Evolutionary conservation across 2,329 filamentous ascomycete species (phyloP).

Genomic region (Aspergillus calidoustus): DNA sequence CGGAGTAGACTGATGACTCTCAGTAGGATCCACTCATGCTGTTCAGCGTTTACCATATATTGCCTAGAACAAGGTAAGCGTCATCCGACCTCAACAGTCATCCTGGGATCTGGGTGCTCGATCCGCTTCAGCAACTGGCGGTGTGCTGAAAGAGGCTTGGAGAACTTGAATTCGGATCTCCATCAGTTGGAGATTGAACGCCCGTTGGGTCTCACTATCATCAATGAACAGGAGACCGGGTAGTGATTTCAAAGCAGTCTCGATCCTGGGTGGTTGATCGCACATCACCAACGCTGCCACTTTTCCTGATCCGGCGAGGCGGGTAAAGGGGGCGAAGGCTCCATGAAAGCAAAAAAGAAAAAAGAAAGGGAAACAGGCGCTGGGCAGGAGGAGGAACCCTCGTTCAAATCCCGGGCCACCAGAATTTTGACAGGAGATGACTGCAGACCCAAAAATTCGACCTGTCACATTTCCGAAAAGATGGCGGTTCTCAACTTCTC

Average conservation of each 20-base stretch:
- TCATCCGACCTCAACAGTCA: not conserved
- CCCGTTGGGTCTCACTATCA: not conserved
- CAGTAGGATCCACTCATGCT: not conserved
- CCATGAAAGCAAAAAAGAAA: slow-evolving; percentile 1
- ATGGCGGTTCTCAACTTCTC: slow-evolving; percentile 4
- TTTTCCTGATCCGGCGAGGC: slow-evolving; percentile 1
- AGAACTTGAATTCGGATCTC: not conserved
- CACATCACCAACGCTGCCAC: slow-evolving; percentile 7
- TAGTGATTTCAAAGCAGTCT: not conserved
- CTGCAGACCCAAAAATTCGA: slow-evolving; percentile 11
- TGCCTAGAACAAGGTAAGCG: not conserved
- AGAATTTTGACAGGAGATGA: slow-evolving; percentile 15
- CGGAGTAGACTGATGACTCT: not conserved
- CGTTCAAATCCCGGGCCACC: not conserved
- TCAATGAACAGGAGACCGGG: not conserved
- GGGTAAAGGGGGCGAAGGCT: not conserved
- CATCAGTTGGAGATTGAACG: not conserved
- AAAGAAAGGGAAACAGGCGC: not conserved
- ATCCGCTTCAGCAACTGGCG: slow-evolving; percentile 2
- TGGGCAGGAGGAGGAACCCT: not conserved
- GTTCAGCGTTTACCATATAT: not conserved
- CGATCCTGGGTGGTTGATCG: slow-evolving; percentile 5
- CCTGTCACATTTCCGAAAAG: slow-evolving; percentile 20
- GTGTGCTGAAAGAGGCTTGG: slow-evolving; percentile 2
- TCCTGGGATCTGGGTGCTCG: not conserved